A percentile compares a stretch with the other conserved stretches of the same genome.
These are phyloP conservation scores for Cicer cuneatum DNA, from an alignment of 306 rosid genomes.

Conservation along the genomic window DNA sequence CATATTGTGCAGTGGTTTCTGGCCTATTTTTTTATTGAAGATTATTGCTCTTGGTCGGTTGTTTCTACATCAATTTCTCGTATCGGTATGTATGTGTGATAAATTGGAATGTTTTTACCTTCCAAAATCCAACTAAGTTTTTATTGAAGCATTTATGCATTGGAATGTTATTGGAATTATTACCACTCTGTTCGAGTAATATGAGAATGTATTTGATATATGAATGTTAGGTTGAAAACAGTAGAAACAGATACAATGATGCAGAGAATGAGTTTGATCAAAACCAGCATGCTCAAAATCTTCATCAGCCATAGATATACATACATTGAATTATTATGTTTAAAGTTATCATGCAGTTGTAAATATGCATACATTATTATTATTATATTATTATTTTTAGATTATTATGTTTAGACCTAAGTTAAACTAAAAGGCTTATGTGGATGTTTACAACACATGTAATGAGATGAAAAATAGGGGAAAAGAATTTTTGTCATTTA, in stretches of 20 bases:
- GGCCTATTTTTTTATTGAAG: conserved; percentile 97
- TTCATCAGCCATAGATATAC: conserved; percentile 89
- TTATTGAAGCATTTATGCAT: too few species aligned
- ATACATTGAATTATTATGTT: conserved; percentile 34
- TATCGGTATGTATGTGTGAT: conserved; percentile 87
- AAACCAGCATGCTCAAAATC: too few species aligned
- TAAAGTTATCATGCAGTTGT: not conserved
- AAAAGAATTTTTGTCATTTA: too few species aligned
- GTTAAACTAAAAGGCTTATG: too few species aligned
- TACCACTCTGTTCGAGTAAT: conserved; percentile 91
- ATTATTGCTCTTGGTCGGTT: conserved; percentile 92
- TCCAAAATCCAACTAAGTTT: too few species aligned
- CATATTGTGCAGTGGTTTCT: conserved; percentile 84
- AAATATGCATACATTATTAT: too few species aligned
- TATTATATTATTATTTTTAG: too few species aligned
- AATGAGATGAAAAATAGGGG: too few species aligned
- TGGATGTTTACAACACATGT: too few species aligned
- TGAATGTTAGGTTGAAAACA: conserved; percentile 71
- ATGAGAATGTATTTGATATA: conserved; percentile 86
- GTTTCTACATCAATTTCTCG: conserved; percentile 79
- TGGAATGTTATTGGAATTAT: too few species aligned
- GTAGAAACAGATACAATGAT: conserved; percentile 90
- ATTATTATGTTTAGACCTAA: too few species aligned
- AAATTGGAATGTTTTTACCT: too few species aligned
- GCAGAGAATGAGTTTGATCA: conserved; percentile 92